These are phyloP conservation scores for Colletotrichum sidae DNA, from an alignment of 2,329 filamentous ascomycete genomes.

Conservation along the genomic window DNA sequence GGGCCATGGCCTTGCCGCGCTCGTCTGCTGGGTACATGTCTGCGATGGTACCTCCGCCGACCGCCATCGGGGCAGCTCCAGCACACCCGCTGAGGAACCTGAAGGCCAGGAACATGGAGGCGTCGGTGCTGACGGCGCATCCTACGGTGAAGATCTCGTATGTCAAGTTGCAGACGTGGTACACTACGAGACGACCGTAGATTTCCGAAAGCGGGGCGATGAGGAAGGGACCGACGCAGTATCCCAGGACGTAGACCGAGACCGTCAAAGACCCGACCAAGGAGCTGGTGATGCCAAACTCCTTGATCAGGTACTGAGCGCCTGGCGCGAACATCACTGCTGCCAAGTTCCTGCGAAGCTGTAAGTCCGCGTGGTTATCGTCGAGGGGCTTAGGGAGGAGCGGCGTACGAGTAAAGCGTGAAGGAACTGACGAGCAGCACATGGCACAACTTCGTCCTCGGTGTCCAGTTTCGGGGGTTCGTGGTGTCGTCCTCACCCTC, in stretches of 20 bases:
- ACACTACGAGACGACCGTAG: slow-evolving; percentile 48
- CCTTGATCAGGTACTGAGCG: slow-evolving; percentile 60
- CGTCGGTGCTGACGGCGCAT: slow-evolving; percentile 42
- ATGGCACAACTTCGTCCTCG: slow-evolving; percentile 50
- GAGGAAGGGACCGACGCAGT: slow-evolving; percentile 68
- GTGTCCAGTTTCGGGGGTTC: slow-evolving; percentile 71
- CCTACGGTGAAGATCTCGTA: slow-evolving; percentile 47
- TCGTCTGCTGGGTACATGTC: slow-evolving; percentile 47
- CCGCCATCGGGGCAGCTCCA: slow-evolving; percentile 43
- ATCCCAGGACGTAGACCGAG: slow-evolving; percentile 74
- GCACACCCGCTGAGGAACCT: slow-evolving; percentile 46
- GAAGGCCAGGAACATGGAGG: slow-evolving; percentile 47
- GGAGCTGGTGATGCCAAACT: slow-evolving; percentile 59
- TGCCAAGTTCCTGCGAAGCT: slow-evolving; percentile 42
- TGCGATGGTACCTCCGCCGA: slow-evolving; percentile 50
- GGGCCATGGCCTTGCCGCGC: slow-evolving; percentile 48
- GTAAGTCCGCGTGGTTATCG: background rate
- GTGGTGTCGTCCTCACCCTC: slow-evolving; percentile 66
- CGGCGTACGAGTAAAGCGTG: slow-evolving; percentile 47
- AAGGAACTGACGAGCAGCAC: slow-evolving; percentile 53
- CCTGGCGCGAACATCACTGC: slow-evolving; percentile 69
- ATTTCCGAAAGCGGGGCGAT: slow-evolving; percentile 57
- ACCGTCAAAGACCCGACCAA: slow-evolving; percentile 64
- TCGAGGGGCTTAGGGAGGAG: no score
- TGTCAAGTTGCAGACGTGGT: slow-evolving; percentile 45